A percentile compares a stretch with the other conserved stretches of the same genome.
Conservation (phyloP, 169 alveolate genomes). For the Plasmodium sp. region DNA sequence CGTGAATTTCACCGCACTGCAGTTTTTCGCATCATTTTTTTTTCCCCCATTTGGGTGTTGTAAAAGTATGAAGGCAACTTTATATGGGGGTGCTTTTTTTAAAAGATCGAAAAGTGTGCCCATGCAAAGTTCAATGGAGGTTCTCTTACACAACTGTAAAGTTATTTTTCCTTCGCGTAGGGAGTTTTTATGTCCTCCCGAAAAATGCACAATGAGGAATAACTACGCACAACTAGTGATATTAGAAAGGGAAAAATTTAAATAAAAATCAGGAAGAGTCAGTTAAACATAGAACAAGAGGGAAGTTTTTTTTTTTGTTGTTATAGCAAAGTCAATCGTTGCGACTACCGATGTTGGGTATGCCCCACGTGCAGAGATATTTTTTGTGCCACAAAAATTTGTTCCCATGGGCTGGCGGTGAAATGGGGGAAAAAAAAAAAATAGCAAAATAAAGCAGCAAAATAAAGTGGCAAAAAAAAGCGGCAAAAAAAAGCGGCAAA, state of each 20-base stretch:
- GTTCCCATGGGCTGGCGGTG: not conserved
- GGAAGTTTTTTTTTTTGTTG: not conserved
- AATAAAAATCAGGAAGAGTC: not conserved
- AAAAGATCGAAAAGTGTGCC: not conserved
- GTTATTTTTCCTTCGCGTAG: not conserved
- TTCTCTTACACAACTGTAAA: not conserved
- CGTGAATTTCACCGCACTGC: not conserved
- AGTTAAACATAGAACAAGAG: not conserved
- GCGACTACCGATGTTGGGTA: not conserved
- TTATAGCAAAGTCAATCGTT: not conserved
- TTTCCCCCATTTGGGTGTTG: not conserved
- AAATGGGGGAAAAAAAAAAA: not conserved
- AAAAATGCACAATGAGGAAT: not conserved
- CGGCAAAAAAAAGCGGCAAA: not conserved
- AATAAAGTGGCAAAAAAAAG: too few relatives aligned
- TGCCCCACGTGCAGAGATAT: not conserved
- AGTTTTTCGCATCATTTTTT: not conserved
- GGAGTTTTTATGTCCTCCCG: not conserved
- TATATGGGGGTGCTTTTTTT: not conserved
- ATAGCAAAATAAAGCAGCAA: not conserved
- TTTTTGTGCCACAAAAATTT: not conserved
- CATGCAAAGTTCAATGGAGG: not conserved
- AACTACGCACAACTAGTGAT: not conserved
- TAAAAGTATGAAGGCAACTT: not conserved
- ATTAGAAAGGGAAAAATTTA: not conserved